Evolutionary conservation across 495 filamentous ascomycete species (phyloP), one percentile per base, ranked within the genome.

Genomic region (Massariosphaeria phaeospora): DNA sequence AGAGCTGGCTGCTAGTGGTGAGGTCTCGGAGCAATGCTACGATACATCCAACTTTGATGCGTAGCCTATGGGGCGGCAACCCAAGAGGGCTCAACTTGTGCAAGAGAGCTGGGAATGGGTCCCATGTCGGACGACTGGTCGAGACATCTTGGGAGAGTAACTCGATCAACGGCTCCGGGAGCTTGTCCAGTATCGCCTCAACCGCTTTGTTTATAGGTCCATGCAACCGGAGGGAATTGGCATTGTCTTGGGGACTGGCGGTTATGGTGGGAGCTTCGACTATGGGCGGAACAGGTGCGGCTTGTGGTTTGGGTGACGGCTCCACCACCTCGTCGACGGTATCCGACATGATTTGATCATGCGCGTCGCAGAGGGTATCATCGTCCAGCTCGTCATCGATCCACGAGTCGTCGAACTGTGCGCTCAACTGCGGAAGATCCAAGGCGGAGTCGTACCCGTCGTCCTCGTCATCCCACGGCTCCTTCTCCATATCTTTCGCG

Each of bases 381-480:
- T 64, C 61, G 27, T 64, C 57, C 12, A 61, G 21, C 13, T 52
- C 47, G 11, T 57, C 49, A 17, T 52, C 50, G 9, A 26, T 41
- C 40, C 31, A 52, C 12, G 29, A 13, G 9, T 48, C 46, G 6
- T 8, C 8, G 15, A 21, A 12, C 17, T 13, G 23, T 11, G 20
- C 15, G 20, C 29, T 41, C 29, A 48, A 17, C 2, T 23, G 42
- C 2, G 56, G 25, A 21, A 45, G n/a, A 40, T 54, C 29, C 8
- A 23, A 10, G 13, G 39, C 17, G 18, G n/a, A 21, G n/a, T 41
- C 42, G 13, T 55, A 45, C 38, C 52, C 61, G 13, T 55, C 61
- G 12, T 41, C 44, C 21, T 51, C 44, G 24, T 49, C 51, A 39
- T 66, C 64, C 57, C 56, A 61, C 20, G 57, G 61, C 39, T 58